Evolutionary conservation across 1,139 yeast species (phyloP), one percentile per base, ranked within the genome.

Genomic region (Geotrichum candidum): DNA sequence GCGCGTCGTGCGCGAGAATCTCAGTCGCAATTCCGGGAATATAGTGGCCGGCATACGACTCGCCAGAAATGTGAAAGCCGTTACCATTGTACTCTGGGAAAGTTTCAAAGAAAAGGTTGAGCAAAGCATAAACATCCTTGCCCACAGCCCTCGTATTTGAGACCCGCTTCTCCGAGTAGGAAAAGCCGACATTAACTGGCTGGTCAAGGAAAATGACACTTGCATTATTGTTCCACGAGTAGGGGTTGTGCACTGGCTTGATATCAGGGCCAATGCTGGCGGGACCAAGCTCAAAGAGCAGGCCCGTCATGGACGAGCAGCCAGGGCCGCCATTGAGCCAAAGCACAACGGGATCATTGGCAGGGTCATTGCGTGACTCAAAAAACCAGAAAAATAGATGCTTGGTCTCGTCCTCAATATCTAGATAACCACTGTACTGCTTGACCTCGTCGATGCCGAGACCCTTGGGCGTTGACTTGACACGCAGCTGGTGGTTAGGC

Each of bases 21-120:
- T 61, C 63, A 33, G 63, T 52, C 3, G 63, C 56, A 53, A 61
- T 57, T 4, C 54, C 59, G 46, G 99, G 99, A 68, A 94, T 91
- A 76, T 94, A 94, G 76, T 94, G 98, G 66, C 99, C 99, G 61
- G 96, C 99, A 73, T 94, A 94, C n/a, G 97, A 90, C 78, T 94
- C 98, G 69, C 98, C 99, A 56, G 98, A 96, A 98, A 57, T 57
- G 46, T 57, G 60, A 22, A 57, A 52, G 5, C 60, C 60, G 29
- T 57, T 57, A 11, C 53, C 53, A 29, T 57, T 55, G 75, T 25
- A 90, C 77, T 92, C 84, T 54, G 97, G 96, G 83, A 91, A 94
- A 74, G 89, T 90, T 75, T 88, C 83, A 82, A 88, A 94, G 80
- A 94, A 94, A 73, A 92, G 82, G 72, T 88, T 87, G 76, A 94